phyloP scores from a whole-genome alignment of 371 early-diverging fungal genomes.

The Mortierella sp. region DNA sequence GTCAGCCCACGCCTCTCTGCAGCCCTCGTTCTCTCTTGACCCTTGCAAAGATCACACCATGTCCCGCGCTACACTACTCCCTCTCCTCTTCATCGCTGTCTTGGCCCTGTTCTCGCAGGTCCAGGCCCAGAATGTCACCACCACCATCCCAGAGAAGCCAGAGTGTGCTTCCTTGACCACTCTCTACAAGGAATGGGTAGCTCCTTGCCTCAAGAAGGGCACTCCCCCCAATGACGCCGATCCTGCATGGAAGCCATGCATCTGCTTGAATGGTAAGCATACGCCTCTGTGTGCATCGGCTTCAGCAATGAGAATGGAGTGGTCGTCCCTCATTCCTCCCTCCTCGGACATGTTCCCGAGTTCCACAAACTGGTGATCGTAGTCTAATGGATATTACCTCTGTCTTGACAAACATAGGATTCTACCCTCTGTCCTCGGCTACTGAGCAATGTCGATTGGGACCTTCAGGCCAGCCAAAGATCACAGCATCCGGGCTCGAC shows the following conservation, averaged over 20 bases:
- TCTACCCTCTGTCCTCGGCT: slow-evolving; percentile 34
- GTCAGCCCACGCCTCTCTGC: not conserved
- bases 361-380: too few species aligned
- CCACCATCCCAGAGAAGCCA: slow-evolving; percentile 8
- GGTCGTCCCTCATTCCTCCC: too few species aligned
- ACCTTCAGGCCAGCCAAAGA: slow-evolving; percentile 3
- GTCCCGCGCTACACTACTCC: slow-evolving; percentile 11
- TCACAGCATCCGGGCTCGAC: slow-evolving; percentile 17
- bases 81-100: slow-evolving; percentile 12
- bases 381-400: too few species aligned
- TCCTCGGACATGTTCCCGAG: too few species aligned
- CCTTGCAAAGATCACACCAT: slow-evolving; percentile 2
- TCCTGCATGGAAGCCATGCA: slow-evolving; percentile 27
- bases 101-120: slow-evolving; percentile 2
- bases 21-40: not conserved
- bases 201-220: slow-evolving; percentile 22
- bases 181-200: slow-evolving; percentile 27
- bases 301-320: not conserved
- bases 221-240: slow-evolving; percentile 41
- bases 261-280: slow-evolving; percentile 27
- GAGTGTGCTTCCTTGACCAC: slow-evolving; percentile 32
- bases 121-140: slow-evolving; percentile 11
- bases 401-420: slow-evolving; percentile 33
- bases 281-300: not conserved
- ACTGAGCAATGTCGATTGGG: slow-evolving; percentile 21